A percentile compares a stretch with the other conserved stretches of the same genome.
Conservation (phyloP, 202 grass and related monocot species). For the Elaeis oleifera region DNA sequence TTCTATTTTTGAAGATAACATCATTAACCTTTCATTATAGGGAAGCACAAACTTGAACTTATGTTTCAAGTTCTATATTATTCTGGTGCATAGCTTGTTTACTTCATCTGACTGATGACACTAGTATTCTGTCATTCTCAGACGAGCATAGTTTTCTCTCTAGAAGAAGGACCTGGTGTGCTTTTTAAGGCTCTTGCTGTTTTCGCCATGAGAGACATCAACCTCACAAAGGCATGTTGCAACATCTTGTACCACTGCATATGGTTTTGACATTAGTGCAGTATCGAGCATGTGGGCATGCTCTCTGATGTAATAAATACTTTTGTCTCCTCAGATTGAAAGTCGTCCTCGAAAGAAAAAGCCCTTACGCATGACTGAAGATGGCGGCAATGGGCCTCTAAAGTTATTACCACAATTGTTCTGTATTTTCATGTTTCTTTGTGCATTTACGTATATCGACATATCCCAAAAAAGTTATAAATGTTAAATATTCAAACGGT, state of each 20-base stretch:
- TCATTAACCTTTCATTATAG: too few relatives aligned
- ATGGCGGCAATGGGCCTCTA: constrained; percentile 37
- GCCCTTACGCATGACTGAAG: constrained; percentile 65
- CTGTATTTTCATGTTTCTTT: constrained; percentile 11
- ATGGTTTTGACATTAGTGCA: too few relatives aligned
- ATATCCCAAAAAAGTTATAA: background rate
- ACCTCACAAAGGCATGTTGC: constrained; percentile 71
- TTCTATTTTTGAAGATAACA: too few relatives aligned
- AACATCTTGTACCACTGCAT: constrained; percentile 11
- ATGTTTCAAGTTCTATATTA: background rate
- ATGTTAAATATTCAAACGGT: background rate
- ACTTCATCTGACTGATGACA: background rate
- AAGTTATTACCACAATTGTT: constrained; percentile 42
- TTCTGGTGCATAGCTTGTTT: constrained; percentile 3
- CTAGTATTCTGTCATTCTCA: constrained; percentile 28
- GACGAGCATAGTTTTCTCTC: constrained; percentile 97
- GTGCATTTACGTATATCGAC: background rate
- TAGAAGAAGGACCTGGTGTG: constrained; percentile 80
- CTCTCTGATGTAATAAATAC: too few relatives aligned
- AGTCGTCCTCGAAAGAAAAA: constrained; percentile 73
- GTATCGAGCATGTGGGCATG: too few relatives aligned
- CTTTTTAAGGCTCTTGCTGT: constrained; percentile 96
- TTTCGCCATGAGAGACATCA: constrained; percentile 84
- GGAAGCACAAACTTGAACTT: too few relatives aligned
- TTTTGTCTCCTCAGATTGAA: constrained; percentile 58